phyloP scores from a whole-genome alignment of 2,329 filamentous ascomycete species.

The Alternaria alternata region DNA sequence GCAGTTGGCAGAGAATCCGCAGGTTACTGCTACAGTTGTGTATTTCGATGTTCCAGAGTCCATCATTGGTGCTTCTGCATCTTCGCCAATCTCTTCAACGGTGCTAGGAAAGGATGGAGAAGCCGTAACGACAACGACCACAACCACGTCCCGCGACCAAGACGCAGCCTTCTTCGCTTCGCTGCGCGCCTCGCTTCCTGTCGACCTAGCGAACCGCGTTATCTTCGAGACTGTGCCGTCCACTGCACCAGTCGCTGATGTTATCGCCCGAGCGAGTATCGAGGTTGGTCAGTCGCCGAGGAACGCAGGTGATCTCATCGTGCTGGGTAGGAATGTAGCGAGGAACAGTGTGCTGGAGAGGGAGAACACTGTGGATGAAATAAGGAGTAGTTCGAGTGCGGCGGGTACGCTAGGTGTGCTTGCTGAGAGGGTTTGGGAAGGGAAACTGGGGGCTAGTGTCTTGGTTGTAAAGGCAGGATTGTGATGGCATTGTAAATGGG shows the following conservation, averaged over 20 bases:
- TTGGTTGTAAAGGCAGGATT: slow-evolving; percentile 71
- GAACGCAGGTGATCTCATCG: slow-evolving; percentile 75
- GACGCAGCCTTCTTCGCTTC: slow-evolving; percentile 66
- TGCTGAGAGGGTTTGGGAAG: slow-evolving; percentile 66
- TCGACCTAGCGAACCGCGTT: slow-evolving; percentile 62
- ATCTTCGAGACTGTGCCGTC: slow-evolving; percentile 62
- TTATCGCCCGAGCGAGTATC: slow-evolving; percentile 63
- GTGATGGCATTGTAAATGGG: background rate
- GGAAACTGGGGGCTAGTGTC: slow-evolving; percentile 70
- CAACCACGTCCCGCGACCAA: slow-evolving; percentile 45
- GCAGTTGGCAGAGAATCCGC: slow-evolving; percentile 80
- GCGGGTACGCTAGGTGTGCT: slow-evolving; percentile 65
- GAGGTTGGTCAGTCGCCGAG: slow-evolving; percentile 68
- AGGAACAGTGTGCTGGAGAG: slow-evolving; percentile 35
- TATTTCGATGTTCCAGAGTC: slow-evolving; percentile 58
- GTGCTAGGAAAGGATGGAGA: slow-evolving; percentile 27
- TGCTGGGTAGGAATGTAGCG: slow-evolving; percentile 65
- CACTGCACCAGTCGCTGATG: slow-evolving; percentile 51
- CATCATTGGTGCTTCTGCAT: slow-evolving; percentile 22
- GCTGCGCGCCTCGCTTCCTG: slow-evolving; percentile 64
- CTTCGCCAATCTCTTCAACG: slow-evolving; percentile 12
- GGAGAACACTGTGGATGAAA: slow-evolving; percentile 51
- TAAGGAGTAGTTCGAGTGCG: slow-evolving; percentile 37
- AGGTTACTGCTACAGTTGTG: slow-evolving; percentile 79
- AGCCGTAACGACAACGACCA: slow-evolving; percentile 13